phyloP scores from a whole-genome alignment of 225 moss, liverwort and hornwort genomes.

The Anthoceros angustus region DNA sequence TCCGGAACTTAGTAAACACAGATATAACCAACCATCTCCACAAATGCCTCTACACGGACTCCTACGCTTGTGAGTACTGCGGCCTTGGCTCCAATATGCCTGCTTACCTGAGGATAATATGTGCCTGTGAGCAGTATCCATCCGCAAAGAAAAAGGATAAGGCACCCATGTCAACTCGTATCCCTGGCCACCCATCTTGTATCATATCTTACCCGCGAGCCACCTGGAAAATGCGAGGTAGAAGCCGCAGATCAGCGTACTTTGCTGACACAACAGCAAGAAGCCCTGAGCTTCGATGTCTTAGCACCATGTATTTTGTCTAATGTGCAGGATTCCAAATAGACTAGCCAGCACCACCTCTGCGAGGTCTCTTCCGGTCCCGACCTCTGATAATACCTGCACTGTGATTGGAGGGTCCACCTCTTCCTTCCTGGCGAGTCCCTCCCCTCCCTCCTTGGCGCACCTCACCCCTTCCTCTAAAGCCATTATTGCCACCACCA shows the following conservation, averaged over 20 bases:
- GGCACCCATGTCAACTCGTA: neutral
- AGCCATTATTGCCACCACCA: neutral
- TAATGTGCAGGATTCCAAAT: neutral
- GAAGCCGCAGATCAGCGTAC: neutral
- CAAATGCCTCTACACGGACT: too few relatives aligned
- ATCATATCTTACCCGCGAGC: neutral
- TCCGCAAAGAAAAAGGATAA: neutral
- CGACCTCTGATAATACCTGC: neutral
- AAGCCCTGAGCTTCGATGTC: neutral
- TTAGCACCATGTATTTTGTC: neutral
- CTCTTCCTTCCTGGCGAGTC: conserved; percentile 2
- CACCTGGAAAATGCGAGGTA: conserved; percentile 3
- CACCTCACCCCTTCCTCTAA: neutral
- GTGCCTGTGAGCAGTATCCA: too few relatives aligned
- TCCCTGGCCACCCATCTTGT: conserved; percentile 5
- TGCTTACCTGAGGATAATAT: too few relatives aligned
- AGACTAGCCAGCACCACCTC: neutral
- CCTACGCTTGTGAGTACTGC: too few relatives aligned
- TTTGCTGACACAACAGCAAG: neutral
- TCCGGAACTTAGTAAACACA: too few relatives aligned
- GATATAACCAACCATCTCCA: too few relatives aligned
- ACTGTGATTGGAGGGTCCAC: neutral
- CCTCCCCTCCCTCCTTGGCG: neutral
- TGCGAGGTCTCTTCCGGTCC: neutral
- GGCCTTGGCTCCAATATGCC: too few relatives aligned